Evolutionary conservation across 164 flowering plant genomes (phyloP).

Genomic region (Taxillus chinensis): DNA sequence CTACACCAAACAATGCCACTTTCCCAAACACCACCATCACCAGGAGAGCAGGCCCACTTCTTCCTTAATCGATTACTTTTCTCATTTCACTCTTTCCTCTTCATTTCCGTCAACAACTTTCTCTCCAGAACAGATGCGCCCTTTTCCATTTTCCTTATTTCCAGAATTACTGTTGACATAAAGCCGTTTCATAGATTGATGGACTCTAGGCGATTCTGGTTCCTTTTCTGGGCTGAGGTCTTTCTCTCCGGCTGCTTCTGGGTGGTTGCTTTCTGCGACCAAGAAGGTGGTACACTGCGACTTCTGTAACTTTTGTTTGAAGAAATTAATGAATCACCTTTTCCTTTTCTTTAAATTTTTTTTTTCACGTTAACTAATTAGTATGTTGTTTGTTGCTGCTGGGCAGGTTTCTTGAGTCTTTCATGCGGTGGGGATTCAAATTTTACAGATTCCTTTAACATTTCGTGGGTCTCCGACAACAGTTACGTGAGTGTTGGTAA

Average conservation of each 20-base stretch:
- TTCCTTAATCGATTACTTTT: no score
- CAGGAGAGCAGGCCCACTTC: no score
- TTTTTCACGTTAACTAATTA: background rate
- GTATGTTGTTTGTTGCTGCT: background rate
- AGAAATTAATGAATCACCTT: background rate
- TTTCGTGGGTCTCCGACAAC: slow-evolving; percentile 57
- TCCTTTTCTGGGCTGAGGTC: slow-evolving; percentile 20
- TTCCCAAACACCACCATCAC: no score
- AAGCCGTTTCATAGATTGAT: slow-evolving; percentile 8
- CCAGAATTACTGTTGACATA: no score
- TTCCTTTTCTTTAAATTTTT: background rate
- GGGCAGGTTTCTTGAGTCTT: slow-evolving; percentile 68
- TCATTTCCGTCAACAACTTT: no score
- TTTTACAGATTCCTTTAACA: slow-evolving; percentile 45
- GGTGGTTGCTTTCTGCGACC: slow-evolving; percentile 26
- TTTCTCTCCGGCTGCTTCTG: slow-evolving; percentile 17
- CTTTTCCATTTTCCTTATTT: no score
- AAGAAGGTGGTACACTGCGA: slow-evolving; percentile 34
- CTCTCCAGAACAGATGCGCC: no score
- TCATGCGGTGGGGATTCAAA: slow-evolving; percentile 50
- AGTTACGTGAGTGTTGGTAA: slow-evolving; percentile 41
- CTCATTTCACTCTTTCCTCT: no score
- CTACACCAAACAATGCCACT: no score
- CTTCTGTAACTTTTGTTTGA: background rate
- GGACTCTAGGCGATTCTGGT: slow-evolving; percentile 22